Evolutionary conservation across 1,284 basidiomycete genomes (phyloP).

Genomic region (Earliella scabrosa): DNA sequence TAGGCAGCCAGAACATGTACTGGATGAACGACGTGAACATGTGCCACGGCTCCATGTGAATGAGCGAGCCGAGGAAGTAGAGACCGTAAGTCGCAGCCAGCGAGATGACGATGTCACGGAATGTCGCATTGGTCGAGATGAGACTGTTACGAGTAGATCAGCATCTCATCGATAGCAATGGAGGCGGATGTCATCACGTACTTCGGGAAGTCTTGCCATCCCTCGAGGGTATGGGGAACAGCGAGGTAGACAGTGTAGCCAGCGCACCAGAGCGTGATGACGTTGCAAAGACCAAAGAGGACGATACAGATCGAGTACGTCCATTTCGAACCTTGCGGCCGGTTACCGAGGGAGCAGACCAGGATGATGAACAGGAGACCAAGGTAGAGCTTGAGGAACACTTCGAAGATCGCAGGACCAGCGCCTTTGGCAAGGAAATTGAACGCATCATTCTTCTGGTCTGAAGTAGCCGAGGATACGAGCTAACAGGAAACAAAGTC

Average conservation of each 20-base stretch:
- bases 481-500: conserved; percentile 45
- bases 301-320: conserved; percentile 78
- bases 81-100: conserved; percentile 88
- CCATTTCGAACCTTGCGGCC: conserved; percentile 88
- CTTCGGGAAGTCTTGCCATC: conserved; percentile 74
- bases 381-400: conserved; percentile 85
- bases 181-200: conserved; percentile 44
- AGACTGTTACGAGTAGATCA: conserved; percentile 45
- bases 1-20: conserved; percentile 82
- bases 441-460: conserved; percentile 70
- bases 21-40: conserved; percentile 91
- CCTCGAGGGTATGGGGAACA: conserved; percentile 72
- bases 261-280: conserved; percentile 84
- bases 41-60: conserved; percentile 93
- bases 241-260: conserved; percentile 87
- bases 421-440: conserved; percentile 75
- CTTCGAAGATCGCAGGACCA: conserved; percentile 77
- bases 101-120: conserved; percentile 83
- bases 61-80: conserved; percentile 84
- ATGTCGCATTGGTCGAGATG: conserved; percentile 65
- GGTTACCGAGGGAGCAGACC: conserved; percentile 86
- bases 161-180: background rate
- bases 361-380: conserved; percentile 75
- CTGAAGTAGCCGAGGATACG: conserved; percentile 74
- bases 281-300: conserved; percentile 75